Evolutionary conservation across 148 eudicot genomes (phyloP).

Genomic region (Rheum nobile): DNA sequence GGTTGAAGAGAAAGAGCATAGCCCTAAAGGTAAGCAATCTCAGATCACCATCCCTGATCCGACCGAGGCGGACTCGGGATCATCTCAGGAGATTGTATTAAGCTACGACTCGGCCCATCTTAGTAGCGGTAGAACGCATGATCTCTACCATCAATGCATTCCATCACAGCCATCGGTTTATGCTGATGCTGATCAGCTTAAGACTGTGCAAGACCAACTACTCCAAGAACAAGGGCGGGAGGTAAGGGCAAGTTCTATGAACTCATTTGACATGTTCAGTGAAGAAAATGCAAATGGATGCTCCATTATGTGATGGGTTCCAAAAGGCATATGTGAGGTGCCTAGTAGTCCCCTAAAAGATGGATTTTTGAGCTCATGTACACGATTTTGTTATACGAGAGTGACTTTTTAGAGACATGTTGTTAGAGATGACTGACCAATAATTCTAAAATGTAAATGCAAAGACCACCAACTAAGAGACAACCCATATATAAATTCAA

Average conservation of each 20-base stretch:
- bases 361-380: background rate
- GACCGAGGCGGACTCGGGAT: background rate
- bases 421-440: background rate
- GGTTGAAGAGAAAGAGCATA: constrained; percentile 21
- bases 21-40: constrained; percentile 27
- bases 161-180: constrained; percentile 1
- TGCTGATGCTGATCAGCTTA: background rate
- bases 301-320: constrained; percentile 41
- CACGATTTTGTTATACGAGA: background rate
- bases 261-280: constrained; percentile 48
- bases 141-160: constrained; percentile 2
- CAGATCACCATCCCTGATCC: constrained; percentile 12
- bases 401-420: background rate
- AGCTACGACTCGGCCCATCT: background rate
- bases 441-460: background rate
- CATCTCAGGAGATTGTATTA: background rate
- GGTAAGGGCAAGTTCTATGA: background rate
- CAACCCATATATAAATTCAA: background rate
- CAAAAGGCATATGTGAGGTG: too few species aligned
- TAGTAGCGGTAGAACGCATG: background rate
- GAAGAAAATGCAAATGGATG: constrained; percentile 74
- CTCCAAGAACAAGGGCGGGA: background rate
- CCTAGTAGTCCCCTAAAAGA: background rate
- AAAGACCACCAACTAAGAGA: too few species aligned
- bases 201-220: background rate